Conservation (phyloP, 2,329 filamentous ascomycete genomes). For the Cladosporium sp. region DNA sequence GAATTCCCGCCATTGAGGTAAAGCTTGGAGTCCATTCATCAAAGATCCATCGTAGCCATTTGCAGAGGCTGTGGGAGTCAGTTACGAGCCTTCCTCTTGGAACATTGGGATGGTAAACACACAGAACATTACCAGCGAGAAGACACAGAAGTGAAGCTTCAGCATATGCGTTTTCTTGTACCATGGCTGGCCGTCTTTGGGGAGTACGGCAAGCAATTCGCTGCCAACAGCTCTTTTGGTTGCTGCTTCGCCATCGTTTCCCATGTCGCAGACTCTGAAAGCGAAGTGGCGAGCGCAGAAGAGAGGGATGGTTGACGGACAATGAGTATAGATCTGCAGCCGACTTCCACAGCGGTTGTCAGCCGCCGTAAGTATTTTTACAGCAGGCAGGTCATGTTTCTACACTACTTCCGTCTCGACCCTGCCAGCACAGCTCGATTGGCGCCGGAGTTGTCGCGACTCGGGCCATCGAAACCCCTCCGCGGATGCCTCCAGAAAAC, state of each 20-base stretch:
- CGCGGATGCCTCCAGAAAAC: neutral
- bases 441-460: neutral
- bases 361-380: too few relatives aligned
- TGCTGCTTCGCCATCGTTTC: neutral
- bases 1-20: conserved; percentile 31
- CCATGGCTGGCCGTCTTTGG: conserved; percentile 16
- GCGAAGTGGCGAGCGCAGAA: neutral
- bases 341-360: too few relatives aligned
- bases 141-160: conserved; percentile 15
- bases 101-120: neutral
- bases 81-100: neutral
- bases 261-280: neutral
- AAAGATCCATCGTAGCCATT: conserved; percentile 17
- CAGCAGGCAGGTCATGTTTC: too few relatives aligned
- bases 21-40: conserved; percentile 24
- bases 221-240: conserved; percentile 15
- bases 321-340: too few relatives aligned
- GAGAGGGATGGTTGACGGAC: neutral
- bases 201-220: conserved; percentile 17
- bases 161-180: conserved; percentile 20
- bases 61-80: conserved; percentile 11
- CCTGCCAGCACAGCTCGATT: too few relatives aligned
- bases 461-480: neutral
- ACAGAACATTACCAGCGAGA: conserved; percentile 17
- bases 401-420: too few relatives aligned